Conservation (phyloP, 805 yeast genomes). For the Kuraishia hungarica region DNA sequence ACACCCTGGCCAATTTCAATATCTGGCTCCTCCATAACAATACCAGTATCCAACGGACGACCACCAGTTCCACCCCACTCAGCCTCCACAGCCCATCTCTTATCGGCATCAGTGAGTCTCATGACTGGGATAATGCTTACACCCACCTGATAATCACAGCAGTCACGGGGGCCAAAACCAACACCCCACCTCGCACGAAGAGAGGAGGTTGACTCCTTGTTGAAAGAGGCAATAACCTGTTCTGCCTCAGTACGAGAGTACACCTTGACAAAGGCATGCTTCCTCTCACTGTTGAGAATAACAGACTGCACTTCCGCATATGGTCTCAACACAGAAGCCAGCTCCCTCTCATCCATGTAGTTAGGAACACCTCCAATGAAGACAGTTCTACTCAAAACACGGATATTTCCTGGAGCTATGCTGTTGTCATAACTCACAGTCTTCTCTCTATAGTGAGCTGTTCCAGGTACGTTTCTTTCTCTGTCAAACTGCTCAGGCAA, state of each 20-base stretch:
- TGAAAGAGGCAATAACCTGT: constrained; percentile 62
- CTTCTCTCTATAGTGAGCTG: constrained; percentile 70
- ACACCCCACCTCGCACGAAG: constrained; percentile 97
- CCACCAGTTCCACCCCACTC: constrained; percentile 99
- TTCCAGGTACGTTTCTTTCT: constrained; percentile 62
- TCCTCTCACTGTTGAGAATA: constrained; percentile 78
- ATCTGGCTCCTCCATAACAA: constrained; percentile 94
- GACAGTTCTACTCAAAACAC: constrained; percentile 81
- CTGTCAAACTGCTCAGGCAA: constrained; percentile 32
- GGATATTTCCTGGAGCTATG: constrained; percentile 70
- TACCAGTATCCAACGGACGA: constrained; percentile 64
- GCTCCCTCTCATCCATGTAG: constrained; percentile 66
- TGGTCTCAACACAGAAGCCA: constrained; percentile 67
- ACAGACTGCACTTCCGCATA: constrained; percentile 86
- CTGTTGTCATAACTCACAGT: constrained; percentile 61
- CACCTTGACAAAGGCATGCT: constrained; percentile 94
- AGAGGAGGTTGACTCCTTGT: constrained; percentile 42
- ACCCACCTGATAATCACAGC: constrained; percentile 92
- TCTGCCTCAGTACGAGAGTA: constrained; percentile 91
- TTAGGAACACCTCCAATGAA: constrained; percentile 92
- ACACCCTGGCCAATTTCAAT: constrained; percentile 94
- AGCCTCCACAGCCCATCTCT: constrained; percentile 79
- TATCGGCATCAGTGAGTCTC: constrained; percentile 91
- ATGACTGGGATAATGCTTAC: constrained; percentile 78
- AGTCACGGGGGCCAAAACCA: constrained; percentile 97